Evolutionary conservation across 2,329 filamentous ascomycete genomes (phyloP), one percentile per base, ranked within the genome.

Genomic region (Hortaea werneckii): DNA sequence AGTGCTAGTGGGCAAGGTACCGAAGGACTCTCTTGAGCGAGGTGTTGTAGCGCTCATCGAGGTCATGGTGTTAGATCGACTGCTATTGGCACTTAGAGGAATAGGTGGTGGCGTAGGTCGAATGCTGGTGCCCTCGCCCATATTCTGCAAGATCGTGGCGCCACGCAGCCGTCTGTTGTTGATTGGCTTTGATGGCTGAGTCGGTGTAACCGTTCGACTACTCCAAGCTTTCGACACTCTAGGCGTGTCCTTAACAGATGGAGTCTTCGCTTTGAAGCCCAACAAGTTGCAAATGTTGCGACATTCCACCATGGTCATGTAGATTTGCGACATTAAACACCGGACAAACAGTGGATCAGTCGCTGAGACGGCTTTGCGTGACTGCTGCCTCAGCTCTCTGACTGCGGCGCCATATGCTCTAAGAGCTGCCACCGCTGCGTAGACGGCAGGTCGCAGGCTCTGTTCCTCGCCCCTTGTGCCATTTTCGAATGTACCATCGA

Each of bases 21-120:
- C 75, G 61, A 92, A 94, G 0, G 85, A 87, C 57, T 94, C 87
- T 38, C 83, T 85, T 6, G 87, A 94, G 26, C 85, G 80, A 40
- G 87, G 87, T 1, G 87, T 94, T n/a, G 63, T 64, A 5, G 66
- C 59, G 46, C 54, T 55, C 27, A 54, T 30, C 5, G 74, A 70
- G 2, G 66, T 69, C 63, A 74, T 62, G 10, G 72, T 73, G 55
- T 75, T 77, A 8, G 72, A 74, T 40, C 75, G 68, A 54, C 76
- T 78, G 42, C 69, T 74, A 13, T 65, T 63, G 20, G 64, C 63
- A 45, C 68, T 68, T 46, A 71, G 61, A 30, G 70, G 55, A n/a
- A 70, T 63, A 1, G 70, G 67, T 32, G 66, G 63, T 40, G 64
- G 54, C 49, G 62, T 64, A 30, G 59, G 61, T 11, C 56, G 59